These are phyloP conservation scores for Leccinum fallax DNA, from an alignment of 1,284 basidiomycete genomes.

Conservation along the genomic window DNA sequence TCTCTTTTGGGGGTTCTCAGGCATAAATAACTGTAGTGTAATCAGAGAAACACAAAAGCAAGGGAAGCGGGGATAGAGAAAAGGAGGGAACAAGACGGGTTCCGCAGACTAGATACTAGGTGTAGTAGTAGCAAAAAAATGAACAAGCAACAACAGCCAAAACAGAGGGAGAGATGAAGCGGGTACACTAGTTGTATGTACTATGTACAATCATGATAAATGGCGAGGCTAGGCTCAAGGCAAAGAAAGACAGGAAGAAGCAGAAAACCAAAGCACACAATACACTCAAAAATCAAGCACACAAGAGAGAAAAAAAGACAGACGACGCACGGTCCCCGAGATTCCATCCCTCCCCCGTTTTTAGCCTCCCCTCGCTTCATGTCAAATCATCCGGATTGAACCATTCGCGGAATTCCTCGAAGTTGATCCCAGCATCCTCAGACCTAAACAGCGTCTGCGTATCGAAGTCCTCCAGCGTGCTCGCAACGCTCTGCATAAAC, in stretches of 20 bases:
- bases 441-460: constrained; percentile 40
- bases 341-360: not conserved
- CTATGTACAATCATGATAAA: constrained; percentile 11
- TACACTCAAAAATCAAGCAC: not conserved
- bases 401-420: constrained; percentile 72
- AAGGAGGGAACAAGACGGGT: too few relatives aligned
- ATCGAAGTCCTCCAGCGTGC: constrained; percentile 48
- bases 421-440: constrained; percentile 53
- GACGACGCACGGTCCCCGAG: constrained; percentile 12
- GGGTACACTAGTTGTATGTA: constrained; percentile 7
- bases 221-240: constrained; percentile 5
- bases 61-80: not conserved
- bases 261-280: constrained; percentile 3
- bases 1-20: not conserved
- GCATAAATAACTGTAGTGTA: not conserved
- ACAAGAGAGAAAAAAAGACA: not conserved
- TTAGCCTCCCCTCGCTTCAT: constrained; percentile 27
- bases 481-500: constrained; percentile 46
- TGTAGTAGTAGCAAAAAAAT: not conserved
- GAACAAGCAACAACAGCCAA: not conserved
- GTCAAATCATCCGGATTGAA: constrained; percentile 56
- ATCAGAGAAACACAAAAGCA: not conserved
- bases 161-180: not conserved
- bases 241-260: not conserved
- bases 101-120: not conserved